Conservation (phyloP, 768 basidiomycete species). For the Naganishia friedmannii region DNA sequence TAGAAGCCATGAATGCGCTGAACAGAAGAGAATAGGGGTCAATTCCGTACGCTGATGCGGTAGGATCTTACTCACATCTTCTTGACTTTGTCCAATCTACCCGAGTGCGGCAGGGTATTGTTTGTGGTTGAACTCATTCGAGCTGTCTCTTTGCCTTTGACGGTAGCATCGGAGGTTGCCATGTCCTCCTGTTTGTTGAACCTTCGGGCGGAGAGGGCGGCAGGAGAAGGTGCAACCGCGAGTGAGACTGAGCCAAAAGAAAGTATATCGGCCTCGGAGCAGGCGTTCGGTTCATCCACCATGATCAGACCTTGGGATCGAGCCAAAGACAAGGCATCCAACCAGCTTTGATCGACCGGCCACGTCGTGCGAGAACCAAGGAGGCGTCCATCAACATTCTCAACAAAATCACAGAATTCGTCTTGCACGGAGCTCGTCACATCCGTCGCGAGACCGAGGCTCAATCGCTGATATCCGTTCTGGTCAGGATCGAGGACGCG, state of each 20-base stretch:
- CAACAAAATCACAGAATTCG: background rate
- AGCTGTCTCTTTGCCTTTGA: background rate
- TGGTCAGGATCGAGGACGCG: constrained; percentile 17
- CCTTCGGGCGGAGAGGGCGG: background rate
- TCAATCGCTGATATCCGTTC: constrained; percentile 23
- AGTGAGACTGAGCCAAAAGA: background rate
- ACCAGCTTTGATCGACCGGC: background rate
- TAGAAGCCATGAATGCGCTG: background rate
- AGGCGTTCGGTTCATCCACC: background rate
- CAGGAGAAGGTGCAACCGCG: background rate
- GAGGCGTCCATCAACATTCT: background rate
- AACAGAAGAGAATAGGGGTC: background rate
- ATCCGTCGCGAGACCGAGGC: background rate
- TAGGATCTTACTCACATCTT: background rate
- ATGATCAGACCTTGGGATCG: constrained; percentile 14
- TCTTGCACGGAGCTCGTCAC: background rate
- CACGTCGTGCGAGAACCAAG: constrained; percentile 1
- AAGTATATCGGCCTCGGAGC: background rate
- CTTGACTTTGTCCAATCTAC: background rate
- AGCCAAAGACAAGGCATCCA: constrained; percentile 5
- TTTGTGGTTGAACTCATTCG: background rate
- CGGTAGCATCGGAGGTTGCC: background rate
- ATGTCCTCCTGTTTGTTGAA: background rate
- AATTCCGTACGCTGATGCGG: background rate
- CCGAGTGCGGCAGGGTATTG: background rate